Base-by-base conservation (phyloP, 768 basidiomycete genomes). In the Epithele typhae region DNA sequence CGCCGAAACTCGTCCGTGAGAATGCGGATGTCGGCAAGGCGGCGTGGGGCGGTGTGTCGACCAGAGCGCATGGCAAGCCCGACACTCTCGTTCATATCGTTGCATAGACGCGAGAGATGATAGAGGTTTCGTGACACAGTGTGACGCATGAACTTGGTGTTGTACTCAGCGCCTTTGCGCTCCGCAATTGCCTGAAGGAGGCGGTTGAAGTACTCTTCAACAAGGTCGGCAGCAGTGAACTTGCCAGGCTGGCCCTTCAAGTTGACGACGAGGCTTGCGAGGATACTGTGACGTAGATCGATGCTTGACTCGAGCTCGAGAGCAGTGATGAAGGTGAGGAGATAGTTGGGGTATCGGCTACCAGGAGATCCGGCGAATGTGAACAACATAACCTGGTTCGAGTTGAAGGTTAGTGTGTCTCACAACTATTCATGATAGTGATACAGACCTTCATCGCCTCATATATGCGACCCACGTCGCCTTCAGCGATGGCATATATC, bases 281-380 rank as follows among this genome's bases (percentile, higher is more conserved):
- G 48, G 8, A 59, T 4, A 0, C 55, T 53, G 2, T 56, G 42
- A 1, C 52, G 44, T 2, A 65, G 49, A 8, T 44, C 55, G 4
- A 27, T 21, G 10, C 41, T 61, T 0, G 59, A 65, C 40, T 69
- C 67, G 2, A 65, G 48, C 43, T 71, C 67, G 3, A 71, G 51
- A 25, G 47, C 46, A 6, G 37, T 40, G 23, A 67, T 57, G 37
- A 59, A 58, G 45, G 68, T 65, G 18, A 71, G 63, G 0, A 65
- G 50, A 46, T 69, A 71, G 4, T 39, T 41, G 3, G 50, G 50
- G 43, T 71, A 71, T 40, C 66, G 65, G 19, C 53, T 24, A 43
- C 68, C 65, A 3, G 39, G 47, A 0, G 66, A 68, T 0, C 68
- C 67, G 1, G 63, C 58, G 48, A 69, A 71, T 0, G 59, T 59